Base-by-base conservation (phyloP, 495 filamentous ascomycete species). In the Chlorociboria aeruginascens region DNA sequence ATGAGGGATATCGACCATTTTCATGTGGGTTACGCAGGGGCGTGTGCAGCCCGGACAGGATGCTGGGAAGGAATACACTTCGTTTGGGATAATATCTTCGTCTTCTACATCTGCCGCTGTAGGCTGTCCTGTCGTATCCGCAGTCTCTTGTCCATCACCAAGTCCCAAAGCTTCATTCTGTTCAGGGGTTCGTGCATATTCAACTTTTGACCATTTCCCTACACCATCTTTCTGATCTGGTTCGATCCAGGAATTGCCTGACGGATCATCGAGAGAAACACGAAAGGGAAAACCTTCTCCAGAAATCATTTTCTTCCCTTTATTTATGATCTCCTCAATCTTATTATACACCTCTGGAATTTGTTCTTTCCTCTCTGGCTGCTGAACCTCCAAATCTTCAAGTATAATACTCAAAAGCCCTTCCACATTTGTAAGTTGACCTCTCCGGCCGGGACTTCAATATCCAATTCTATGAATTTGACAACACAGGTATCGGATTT, bases 161-260 rank as follows among this genome's bases (percentile, higher is more conserved):
- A 59, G 32, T 12, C 69, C 16, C 93, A 79, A 41, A 82, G 75
- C 75, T 39, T 79, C 79, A 55, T 99, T 99, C 64, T 96, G 89
- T 55, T 85, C 82, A 2, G 81, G 69, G 0, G 82, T 89, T 30
- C 92, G 79, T 6, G 80, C 62, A 59, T 94, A 99, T 59, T 95
- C 83, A 35, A 69, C 72, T 54, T 85, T 82, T 25, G 69, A 71
- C 77, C 89, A 96, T 64, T 95, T 96, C 41, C 78, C 81, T 6
- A 84, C 78, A 45, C 68, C 64, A 56, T 90, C 85, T 35, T 74
- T 66, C 47, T 82, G 74, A 51, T 84, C 82, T 30, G 92, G 92
- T 42, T 94, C 87, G 56, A 99, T 93, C 77, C 85, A 97, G 3
- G 86, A 93, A 70, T 99, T 99, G n/a, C 92, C 92, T 3, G 89